A percentile compares a stretch with the other conserved stretches of the same genome.
Evolutionary conservation across 176 grass and related monocot genomes (phyloP).

Genomic region (Musa acuminata): DNA sequence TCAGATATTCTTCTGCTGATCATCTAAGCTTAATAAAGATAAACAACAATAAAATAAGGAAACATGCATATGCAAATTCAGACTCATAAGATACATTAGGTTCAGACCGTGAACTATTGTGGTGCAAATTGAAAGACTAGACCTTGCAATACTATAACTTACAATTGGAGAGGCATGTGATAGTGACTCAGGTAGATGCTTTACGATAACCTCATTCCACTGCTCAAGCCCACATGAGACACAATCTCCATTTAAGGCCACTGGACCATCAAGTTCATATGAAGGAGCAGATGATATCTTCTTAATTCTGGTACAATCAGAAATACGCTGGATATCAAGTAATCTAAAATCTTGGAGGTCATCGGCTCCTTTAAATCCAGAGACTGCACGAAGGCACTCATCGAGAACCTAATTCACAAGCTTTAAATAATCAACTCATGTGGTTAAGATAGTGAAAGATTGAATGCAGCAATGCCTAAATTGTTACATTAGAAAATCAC

Average conservation of each 20-base stretch:
- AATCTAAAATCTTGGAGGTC: constrained; percentile 79
- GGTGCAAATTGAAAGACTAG: constrained; percentile 1
- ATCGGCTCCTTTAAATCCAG: constrained; percentile 85
- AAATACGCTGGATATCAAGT: constrained; percentile 68
- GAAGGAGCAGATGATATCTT: constrained; percentile 76
- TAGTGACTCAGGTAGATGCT: constrained; percentile 42
- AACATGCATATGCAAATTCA: neutral
- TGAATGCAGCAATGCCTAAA: neutral
- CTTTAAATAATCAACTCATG: neutral
- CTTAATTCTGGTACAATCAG: constrained; percentile 60
- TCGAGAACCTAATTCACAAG: constrained; percentile 64
- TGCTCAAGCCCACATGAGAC: constrained; percentile 33
- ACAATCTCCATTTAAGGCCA: constrained; percentile 30
- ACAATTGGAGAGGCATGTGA: constrained; percentile 63
- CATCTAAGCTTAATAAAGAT: neutral
- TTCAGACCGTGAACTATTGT: too few relatives aligned
- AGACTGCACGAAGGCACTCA: constrained; percentile 83
- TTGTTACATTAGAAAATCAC: too few relatives aligned
- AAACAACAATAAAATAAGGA: neutral
- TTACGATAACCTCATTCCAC: constrained; percentile 71
- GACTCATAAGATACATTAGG: constrained; percentile 1
- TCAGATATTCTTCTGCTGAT: too few relatives aligned
- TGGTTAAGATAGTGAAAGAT: neutral
- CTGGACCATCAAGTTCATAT: constrained; percentile 46
- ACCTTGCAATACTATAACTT: constrained; percentile 24